phyloP scores from a whole-genome alignment of 73 alveolate genomes.

The Paramecium sonneborni region DNA sequence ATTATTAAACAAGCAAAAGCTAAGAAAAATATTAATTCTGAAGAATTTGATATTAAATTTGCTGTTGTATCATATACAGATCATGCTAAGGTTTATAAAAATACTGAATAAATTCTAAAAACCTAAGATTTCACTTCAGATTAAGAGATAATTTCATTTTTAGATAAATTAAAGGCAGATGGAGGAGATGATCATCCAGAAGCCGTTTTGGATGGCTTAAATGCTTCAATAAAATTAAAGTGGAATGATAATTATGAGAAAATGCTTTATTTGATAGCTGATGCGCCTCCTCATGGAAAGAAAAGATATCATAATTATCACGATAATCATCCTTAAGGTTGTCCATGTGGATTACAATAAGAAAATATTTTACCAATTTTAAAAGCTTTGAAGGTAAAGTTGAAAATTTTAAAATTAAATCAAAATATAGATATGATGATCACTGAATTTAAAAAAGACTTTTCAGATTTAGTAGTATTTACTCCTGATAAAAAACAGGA shows the following conservation, averaged over 20 bases:
- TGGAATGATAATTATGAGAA: background rate
- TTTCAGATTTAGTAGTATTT: too few species aligned
- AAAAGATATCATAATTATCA: background rate
- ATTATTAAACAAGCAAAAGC: background rate
- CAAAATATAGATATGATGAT: too few species aligned
- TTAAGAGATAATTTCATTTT: background rate
- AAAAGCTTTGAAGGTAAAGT: too few species aligned
- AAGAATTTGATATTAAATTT: background rate
- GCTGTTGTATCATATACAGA: background rate
- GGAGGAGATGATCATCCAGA: conserved; percentile 53
- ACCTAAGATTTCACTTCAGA: background rate
- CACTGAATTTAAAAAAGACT: too few species aligned
- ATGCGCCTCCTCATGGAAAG: conserved; percentile 53
- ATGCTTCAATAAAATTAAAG: background rate
- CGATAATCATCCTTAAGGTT: background rate
- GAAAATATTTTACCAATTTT: too few species aligned
- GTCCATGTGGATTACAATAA: too few species aligned
- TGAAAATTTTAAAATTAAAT: too few species aligned
- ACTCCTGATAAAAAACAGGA: too few species aligned
- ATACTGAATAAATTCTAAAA: background rate
- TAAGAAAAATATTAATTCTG: too few species aligned
- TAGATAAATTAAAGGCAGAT: background rate
- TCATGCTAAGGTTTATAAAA: background rate
- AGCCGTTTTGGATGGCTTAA: conserved; percentile 29
- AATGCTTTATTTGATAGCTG: background rate